Base-by-base conservation (phyloP, 768 basidiomycete genomes). In the Dacryopinax primogenitus region DNA sequence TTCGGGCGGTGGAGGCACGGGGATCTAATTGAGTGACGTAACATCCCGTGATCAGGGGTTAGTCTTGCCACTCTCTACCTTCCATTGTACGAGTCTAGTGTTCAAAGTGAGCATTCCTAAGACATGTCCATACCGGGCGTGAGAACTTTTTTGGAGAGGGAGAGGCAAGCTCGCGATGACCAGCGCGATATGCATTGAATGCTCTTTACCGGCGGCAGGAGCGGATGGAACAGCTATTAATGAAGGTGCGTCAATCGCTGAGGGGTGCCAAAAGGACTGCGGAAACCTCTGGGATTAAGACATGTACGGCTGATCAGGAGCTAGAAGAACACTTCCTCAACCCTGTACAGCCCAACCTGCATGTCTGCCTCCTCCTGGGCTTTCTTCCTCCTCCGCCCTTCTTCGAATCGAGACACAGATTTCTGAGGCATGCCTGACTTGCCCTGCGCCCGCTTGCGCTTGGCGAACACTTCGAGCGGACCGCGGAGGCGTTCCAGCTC, bases 251-350 rank as follows among this genome's bases (percentile, higher is more conserved):
- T 37, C 9, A 37, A 37, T 18, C 9, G n/a, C n/a, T n/a, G n/a
- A n/a, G n/a, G n/a, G n/a, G n/a, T n/a, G n/a, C n/a, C n/a, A n/a
- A n/a, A n/a, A n/a, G n/a, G n/a, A n/a, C n/a, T n/a, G n/a, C n/a
- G n/a, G n/a, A n/a, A n/a, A n/a, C n/a, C n/a, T n/a, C n/a, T n/a
- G n/a, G n/a, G n/a, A n/a, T n/a, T n/a, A n/a, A n/a, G n/a, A n/a
- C n/a, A n/a, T n/a, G n/a, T n/a, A n/a, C n/a, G n/a, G n/a, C n/a
- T n/a, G n/a, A n/a, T n/a, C n/a, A n/a, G n/a, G 11, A 37, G 26
- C 66, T 76, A 87, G 66, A 88, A 73, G 34, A 80, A 75, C 68
- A 91, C 76, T 69, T 88, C 86, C 69, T 90, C 88, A 66, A 90
- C 71, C 73, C 83, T 84, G 74, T 90, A 90, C 68, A 84, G 69